Percentiles rank a stretch among this genome's conserved stretches.
Conservation (phyloP, 2,329 filamentous ascomycete genomes). For the Aspergillus alliaceus region DNA sequence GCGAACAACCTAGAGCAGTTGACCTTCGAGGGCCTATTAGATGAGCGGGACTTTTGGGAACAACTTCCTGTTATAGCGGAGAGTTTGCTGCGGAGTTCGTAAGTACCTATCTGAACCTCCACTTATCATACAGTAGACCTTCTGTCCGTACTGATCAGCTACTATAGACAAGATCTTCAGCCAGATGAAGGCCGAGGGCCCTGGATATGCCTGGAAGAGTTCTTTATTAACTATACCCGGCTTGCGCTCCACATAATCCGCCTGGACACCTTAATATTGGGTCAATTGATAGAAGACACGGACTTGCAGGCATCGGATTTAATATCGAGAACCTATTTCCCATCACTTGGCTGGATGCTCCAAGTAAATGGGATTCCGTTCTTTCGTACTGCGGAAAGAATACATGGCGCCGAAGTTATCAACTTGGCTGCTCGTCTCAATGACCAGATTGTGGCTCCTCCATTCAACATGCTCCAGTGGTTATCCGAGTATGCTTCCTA, state of each 20-base stretch:
- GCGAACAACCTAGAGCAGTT: constrained; percentile 33
- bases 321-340: constrained; percentile 36
- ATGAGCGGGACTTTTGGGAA: constrained; percentile 48
- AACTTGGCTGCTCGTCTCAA: constrained; percentile 31
- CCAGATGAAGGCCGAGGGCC: constrained; percentile 30
- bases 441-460: constrained; percentile 26
- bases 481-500: constrained; percentile 32
- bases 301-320: constrained; percentile 29
- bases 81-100: constrained; percentile 41
- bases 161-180: constrained; percentile 30
- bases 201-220: constrained; percentile 39
- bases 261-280: constrained; percentile 40
- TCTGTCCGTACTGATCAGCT: constrained; percentile 2
- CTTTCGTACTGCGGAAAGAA: constrained; percentile 33
- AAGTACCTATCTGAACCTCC: constrained; percentile 13
- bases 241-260: constrained; percentile 43
- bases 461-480: constrained; percentile 25
- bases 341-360: constrained; percentile 36
- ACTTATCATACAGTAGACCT: background rate
- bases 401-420: constrained; percentile 27
- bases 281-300: constrained; percentile 26
- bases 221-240: constrained; percentile 41
- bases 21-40: constrained; percentile 33
- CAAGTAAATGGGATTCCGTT: constrained; percentile 38
- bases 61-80: constrained; percentile 43